Base-by-base conservation (phyloP, 345 rosid genomes). In the Sonneratia alba region DNA sequence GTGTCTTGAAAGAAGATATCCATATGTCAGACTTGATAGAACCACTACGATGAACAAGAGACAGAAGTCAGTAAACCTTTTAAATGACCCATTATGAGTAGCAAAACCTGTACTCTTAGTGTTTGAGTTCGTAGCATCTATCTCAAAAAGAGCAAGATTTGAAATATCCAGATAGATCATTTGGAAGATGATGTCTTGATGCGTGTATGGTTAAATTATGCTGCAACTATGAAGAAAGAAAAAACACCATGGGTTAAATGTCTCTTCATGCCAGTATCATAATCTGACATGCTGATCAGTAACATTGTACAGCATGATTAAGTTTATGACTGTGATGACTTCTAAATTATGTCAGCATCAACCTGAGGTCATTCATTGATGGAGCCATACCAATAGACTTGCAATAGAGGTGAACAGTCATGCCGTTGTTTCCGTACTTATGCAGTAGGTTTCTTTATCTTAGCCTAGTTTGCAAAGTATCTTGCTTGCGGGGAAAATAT, bases 1-100 rank as follows among this genome's bases (percentile, higher is more conserved):
- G 72, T 94, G 98, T 68, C 97, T 93, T 66, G 98, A 94, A 83
- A 90, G 97, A 84, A 86, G 95, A 83, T 94, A 94, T 81, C 96
- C 98, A 1, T 84, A 80, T 80, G 73, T 94, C 73, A 88, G 96
- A 82, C 95, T 94, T 67, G 98, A 94, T 79, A 97, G 98, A 81
- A 77, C 88, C 71, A 94, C 98, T 70, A 84, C 98, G 70, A 91
- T 94, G 70, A 83, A 96, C 81, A 94, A 94, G 89, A 84, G 97
- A 74, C 96, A 91, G 76, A 94, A 94, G 81, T 85, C 89, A 68
- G 98, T 91, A 73, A 91, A 94, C 82, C 81, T 63, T 61, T 85
- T 94, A 76, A 94, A 94, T 83, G 97, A 94, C 79, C 78, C 76
- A 75, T 81, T 87, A 56, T 91, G 86, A 96, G 98, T 90, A 75